A percentile compares a stretch with the other conserved stretches of the same genome.
phyloP scores from a whole-genome alignment of 164 flowering plant species.

The Piper betle region DNA sequence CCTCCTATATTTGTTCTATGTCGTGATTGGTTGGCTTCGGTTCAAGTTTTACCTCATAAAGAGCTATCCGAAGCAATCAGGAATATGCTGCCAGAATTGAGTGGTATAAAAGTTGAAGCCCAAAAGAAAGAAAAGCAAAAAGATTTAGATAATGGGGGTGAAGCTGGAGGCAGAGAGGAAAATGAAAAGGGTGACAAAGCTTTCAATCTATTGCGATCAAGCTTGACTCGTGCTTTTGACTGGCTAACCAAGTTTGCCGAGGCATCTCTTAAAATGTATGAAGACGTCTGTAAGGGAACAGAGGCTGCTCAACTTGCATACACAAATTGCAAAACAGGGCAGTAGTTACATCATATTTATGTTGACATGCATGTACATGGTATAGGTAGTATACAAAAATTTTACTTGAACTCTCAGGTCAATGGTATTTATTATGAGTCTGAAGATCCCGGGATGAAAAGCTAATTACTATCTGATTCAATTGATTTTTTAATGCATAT shows the following conservation, averaged over 20 bases:
- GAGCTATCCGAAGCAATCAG: conserved; percentile 55
- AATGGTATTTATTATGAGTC: neutral
- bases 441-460: neutral
- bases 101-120: conserved; percentile 21
- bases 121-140: conserved; percentile 14
- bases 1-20: conserved; percentile 87
- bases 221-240: conserved; percentile 61
- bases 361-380: no score
- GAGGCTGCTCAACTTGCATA: conserved; percentile 61
- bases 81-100: conserved; percentile 36
- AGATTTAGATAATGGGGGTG: conserved; percentile 24
- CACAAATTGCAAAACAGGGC: conserved; percentile 23
- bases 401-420: neutral
- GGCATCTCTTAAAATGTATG: conserved; percentile 70
- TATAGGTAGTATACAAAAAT: neutral
- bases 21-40: conserved; percentile 47
- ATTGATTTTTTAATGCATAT: no score
- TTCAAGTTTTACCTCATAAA: conserved; percentile 41
- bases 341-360: neutral
- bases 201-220: conserved; percentile 40
- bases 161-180: conserved; percentile 21
- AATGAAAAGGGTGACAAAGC: conserved; percentile 12
- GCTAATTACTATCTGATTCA: neutral
- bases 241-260: conserved; percentile 72
- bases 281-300: conserved; percentile 52